phyloP scores from a whole-genome alignment of 805 yeast genomes.

The Cyberlindnera petersonii region DNA sequence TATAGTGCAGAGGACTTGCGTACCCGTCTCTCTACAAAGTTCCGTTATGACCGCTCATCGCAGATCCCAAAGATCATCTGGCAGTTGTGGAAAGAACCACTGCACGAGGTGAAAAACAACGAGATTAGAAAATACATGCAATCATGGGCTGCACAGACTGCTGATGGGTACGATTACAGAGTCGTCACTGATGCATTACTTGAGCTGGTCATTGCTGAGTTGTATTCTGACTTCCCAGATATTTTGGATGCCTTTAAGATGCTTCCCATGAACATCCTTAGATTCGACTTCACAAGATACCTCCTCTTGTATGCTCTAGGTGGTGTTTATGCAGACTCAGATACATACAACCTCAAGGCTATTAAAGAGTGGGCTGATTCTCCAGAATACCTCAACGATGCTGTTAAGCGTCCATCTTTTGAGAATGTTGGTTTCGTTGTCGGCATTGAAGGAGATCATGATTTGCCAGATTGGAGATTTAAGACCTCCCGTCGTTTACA shows the following conservation, averaged over 20 bases:
- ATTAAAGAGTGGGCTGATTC: constrained; percentile 53
- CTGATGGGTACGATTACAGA: constrained; percentile 14
- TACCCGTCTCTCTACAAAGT: constrained; percentile 11
- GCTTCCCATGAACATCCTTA: constrained; percentile 50
- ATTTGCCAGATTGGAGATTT: constrained; percentile 49
- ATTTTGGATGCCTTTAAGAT: constrained; percentile 45
- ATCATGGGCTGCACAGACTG: constrained; percentile 17
- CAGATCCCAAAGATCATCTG: constrained; percentile 42
- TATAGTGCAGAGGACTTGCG: constrained; percentile 21
- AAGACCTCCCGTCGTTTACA: constrained; percentile 52
- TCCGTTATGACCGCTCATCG: constrained; percentile 15
- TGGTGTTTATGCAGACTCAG: constrained; percentile 60
- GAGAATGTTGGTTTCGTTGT: constrained; percentile 46
- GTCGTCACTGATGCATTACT: constrained; percentile 40
- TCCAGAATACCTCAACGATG: constrained; percentile 44
- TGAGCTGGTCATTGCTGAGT: constrained; percentile 32
- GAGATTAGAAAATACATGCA: constrained; percentile 15
- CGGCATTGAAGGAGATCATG: constrained; percentile 52
- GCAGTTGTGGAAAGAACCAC: constrained; percentile 44
- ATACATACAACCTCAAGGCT: constrained; percentile 42
- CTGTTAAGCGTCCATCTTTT: constrained; percentile 40
- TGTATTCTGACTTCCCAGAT: constrained; percentile 44
- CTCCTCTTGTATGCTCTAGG: constrained; percentile 50
- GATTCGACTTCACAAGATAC: constrained; percentile 54
- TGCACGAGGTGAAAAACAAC: constrained; percentile 28